Base-by-base conservation (phyloP, 2,329 filamentous ascomycete genomes). In the Chaetoscypha palmicola region DNA sequence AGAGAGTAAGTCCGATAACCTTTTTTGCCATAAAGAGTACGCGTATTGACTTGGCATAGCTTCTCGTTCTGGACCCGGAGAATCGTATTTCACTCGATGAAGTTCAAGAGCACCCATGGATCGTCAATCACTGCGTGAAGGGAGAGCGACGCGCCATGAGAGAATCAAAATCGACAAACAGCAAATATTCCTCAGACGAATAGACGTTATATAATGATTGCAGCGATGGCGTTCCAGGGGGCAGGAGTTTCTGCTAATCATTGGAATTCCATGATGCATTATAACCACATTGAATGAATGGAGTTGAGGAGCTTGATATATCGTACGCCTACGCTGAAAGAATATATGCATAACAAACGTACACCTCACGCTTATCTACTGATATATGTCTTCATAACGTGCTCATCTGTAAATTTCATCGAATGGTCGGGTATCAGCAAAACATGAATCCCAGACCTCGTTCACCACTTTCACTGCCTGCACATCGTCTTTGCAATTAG, bases 391-490 rank as follows among this genome's bases (percentile, higher is more conserved):
- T 45, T 38, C 24, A 19, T 16, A 45, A 44, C 21, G 28, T 24
- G 45, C 36, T 69, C 64, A 91, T 64, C 87, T 81, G 65, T 95
- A 98, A 41, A 98, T 89, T 64, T 97, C 91, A 64, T 97, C 89
- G 66, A 98, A 98, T 2, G 92, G 92, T 59, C 92, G 74, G 3
- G 91, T 97, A 66, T 98, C 92, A 40, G 78, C 71, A 64, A 94
- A 98, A 65, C 92, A 98, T 58, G 89, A 96, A 55, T 95, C 90
- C 88, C 91, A 98, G n/a, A 98, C 92, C 66, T 94, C 83, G 66
- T 97, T 92, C 46, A 98, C 88, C 20, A 94, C 81, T 67, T 85
- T 87, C 40, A 79, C 77, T 3, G 92, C 92, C 55, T 97, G 86
- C 11, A 81, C 80, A 57, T 94, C 82, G 64, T 94, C 86, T 64